Evolutionary conservation across 345 rosid species (phyloP), one percentile per base, ranked within the genome.

Genomic region (Pugionium dolabratum): DNA sequence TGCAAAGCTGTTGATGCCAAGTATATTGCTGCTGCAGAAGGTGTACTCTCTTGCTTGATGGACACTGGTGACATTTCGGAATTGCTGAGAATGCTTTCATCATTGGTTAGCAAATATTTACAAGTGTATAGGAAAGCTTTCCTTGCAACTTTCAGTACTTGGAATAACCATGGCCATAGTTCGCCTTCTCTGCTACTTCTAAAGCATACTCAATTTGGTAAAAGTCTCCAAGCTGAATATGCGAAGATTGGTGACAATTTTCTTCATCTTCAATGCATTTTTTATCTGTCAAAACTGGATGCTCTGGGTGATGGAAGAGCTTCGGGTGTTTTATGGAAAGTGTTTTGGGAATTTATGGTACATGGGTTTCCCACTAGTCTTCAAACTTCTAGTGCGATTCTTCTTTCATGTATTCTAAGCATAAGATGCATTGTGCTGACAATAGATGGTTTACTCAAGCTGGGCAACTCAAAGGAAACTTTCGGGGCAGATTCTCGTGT

Each of bases 281-380:
- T 71, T 70, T 84, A 83, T 51, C 61, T 88, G 62, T 33, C 69
- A 31, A 88, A 79, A 71, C 70, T 83, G 74, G 91, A 86, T 70
- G 67, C 78, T 50, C 34, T 70, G 68, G 83, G 83, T 36, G 86
- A 84, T 69, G 84, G 80, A 76, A 76, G 84, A 75, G 80, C 91
- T 71, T 74, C 83, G 1, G 85, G 89, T 52, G 72, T 80, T 60
- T 75, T 72, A 36, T 73, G 78, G 68, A 88, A 83, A 84, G 83
- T 84, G 73, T 81, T 85, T 45, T 85, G 88, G 89, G 95, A 85
- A 72, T 84, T 82, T 64, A 81, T 85, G 81, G 65, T 87, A 78
- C 96, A 90, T 84, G 99, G 99, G 69, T 84, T 84, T 74, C 97
- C 99, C 11, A 76, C 76, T 75, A 77, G 81, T 77, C 81, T 79